Base-by-base conservation (phyloP, 176 grass and related monocot genomes). In the Calamus simplicifolius region DNA sequence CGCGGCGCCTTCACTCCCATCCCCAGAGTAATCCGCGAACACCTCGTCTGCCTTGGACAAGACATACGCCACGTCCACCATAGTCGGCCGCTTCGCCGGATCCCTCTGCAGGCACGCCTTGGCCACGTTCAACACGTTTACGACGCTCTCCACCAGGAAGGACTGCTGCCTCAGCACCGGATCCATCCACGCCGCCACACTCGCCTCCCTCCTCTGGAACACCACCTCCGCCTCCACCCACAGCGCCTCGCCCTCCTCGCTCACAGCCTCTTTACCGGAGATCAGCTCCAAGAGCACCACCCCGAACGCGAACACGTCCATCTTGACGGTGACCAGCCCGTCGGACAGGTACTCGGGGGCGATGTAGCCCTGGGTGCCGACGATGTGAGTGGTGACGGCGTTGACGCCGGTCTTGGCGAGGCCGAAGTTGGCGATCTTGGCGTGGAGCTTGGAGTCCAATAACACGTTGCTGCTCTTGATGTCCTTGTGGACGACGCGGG, bases 341-440 rank as follows among this genome's bases (percentile, higher is more conserved):
- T 98, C 93, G 51, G 74, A 54, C 14, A 98, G 79, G 78, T 98
- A 98, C 65, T 98, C 93, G 14, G 93, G 93, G 49, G 93, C 81
- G 69, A 98, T 88, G 85, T 98, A 90, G 0, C 86, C 79, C 67
- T 92, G 93, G 14, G 93, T 92, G 72, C 93, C 93, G 3, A 98
- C 78, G 78, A 92, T 98, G 79, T 92, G 81, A 29, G 93, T 98
- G 64, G 87, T 98, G 67, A 98, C 81, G 19, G 93, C 87, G 77
- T 98, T 98, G 74, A 74, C 62, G 53, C 93, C 93, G 51, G 93
- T 78, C 76, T 85, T 91, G 76, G 93, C 93, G 69, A 98, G 93
- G 18, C 93, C 93, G 59, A 98, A 98, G 84, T 98, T 98, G 62
- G 93, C 93, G 58, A 98, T 92, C 87, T 98, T 98, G 72, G 87